Evolutionary conservation across 2,329 filamentous ascomycete genomes (phyloP).

Genomic region (Lecanicillium sp.): DNA sequence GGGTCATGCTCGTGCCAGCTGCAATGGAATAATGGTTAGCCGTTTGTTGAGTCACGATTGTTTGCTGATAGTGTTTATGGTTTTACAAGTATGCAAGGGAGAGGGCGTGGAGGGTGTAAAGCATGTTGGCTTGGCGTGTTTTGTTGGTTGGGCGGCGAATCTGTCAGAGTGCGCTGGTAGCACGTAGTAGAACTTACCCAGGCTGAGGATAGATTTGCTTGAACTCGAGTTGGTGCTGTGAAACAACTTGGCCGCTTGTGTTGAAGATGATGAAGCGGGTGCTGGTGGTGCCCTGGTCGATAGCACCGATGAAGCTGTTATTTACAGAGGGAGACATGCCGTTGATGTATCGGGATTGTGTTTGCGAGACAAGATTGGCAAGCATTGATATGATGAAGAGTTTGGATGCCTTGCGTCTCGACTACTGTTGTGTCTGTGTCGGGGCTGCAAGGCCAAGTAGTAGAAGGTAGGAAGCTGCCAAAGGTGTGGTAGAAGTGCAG

Average conservation of each 20-base stretch:
- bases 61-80: neutral
- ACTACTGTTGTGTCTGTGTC: no score
- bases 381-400: conserved; percentile 19
- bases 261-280: conserved; percentile 76
- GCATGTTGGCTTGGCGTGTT: neutral
- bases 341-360: conserved; percentile 18
- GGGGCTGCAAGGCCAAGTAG: no score
- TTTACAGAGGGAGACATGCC: conserved; percentile 28
- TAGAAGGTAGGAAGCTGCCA: no score
- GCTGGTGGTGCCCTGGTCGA: conserved; percentile 75
- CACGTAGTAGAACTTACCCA: conserved; percentile 54
- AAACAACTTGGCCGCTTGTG: conserved; percentile 60
- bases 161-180: no score
- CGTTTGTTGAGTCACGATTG: neutral
- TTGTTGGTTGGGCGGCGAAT: no score
- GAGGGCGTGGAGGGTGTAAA: neutral
- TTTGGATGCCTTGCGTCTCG: neutral
- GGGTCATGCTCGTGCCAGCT: conserved; percentile 87
- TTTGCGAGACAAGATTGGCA: conserved; percentile 19
- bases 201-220: conserved; percentile 68
- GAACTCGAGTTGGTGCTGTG: conserved; percentile 70
- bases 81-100: neutral
- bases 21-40: conserved; percentile 6
- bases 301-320: conserved; percentile 60
- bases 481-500: no score